Evolutionary conservation across 2,329 filamentous ascomycete species (phyloP), one percentile per base, ranked within the genome.

Genomic region (Claviceps citrina): DNA sequence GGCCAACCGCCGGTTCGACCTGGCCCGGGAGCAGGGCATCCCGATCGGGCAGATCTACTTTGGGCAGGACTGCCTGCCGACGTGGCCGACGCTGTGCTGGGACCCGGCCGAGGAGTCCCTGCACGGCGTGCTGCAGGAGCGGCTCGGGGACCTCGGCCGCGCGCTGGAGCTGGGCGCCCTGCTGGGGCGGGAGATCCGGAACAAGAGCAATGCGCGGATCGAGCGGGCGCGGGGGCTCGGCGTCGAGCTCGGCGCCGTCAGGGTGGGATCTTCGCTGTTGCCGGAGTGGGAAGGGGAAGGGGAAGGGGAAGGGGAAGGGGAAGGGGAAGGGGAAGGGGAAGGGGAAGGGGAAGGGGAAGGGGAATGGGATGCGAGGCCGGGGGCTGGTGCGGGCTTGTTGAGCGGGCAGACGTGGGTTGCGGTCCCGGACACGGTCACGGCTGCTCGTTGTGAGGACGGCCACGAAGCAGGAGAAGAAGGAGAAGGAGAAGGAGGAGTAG

Each of bases 231-330:
- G 40, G 3, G 20, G 20, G 7, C 39, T 51, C 1, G 51, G 52
- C 1, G 2, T 59, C 19, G 5, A 24, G 0, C 27, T 57, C 1
- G 16, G 39, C 0, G 38, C 53, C 3, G 27, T 61, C 2, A 30
- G 15, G 8, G 49, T 61, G 15, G 51, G 55, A 6, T 18, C 44
- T 4, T 44, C 45, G 10, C 38, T 61, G 16, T 41, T 61, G 27
- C 56, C 57, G 3, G 47, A 48, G 3, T 60, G 56, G 58, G 24
- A n/a, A n/a, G n/a, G n/a, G n/a, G n/a, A n/a, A n/a, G n/a, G n/a
- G n/a, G n/a, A n/a, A n/a, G n/a, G n/a, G n/a, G n/a, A n/a, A n/a
- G n/a, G n/a, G n/a, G n/a, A n/a, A n/a, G n/a, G n/a, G n/a, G n/a
- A n/a, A n/a, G n/a, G n/a, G n/a, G n/a, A n/a, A n/a, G n/a, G n/a